Conservation (phyloP, 129 eudicot species). For the Cynara cardunculus region DNA sequence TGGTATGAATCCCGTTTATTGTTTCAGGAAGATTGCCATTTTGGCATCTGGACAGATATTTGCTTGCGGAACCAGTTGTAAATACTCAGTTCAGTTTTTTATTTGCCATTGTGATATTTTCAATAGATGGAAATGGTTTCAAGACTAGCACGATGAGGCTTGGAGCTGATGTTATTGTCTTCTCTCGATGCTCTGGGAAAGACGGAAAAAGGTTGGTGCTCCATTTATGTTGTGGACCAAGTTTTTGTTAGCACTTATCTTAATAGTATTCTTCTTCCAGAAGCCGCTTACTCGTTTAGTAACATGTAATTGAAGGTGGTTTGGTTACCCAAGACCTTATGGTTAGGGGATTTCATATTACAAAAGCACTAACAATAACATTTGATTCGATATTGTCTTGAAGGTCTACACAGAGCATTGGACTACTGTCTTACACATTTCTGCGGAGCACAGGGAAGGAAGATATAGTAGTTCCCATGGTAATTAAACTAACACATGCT, state of each 20-base stretch:
- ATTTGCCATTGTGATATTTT: slow-evolving; percentile 18
- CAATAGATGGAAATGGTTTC: slow-evolving; percentile 93
- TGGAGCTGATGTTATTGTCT: slow-evolving; percentile 98
- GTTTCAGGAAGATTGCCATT: background rate
- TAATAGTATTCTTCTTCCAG: background rate
- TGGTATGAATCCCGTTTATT: background rate
- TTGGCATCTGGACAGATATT: background rate
- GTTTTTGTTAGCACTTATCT: background rate
- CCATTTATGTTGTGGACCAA: background rate
- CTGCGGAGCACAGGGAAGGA: slow-evolving; percentile 80
- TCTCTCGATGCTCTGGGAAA: slow-evolving; percentile 65
- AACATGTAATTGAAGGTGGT: no score
- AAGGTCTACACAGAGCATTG: slow-evolving; percentile 92
- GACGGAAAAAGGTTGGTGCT: slow-evolving; percentile 59
- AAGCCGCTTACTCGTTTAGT: background rate
- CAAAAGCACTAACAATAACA: slow-evolving; percentile 12
- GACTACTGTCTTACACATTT: slow-evolving; percentile 85
- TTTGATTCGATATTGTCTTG: slow-evolving; percentile 5
- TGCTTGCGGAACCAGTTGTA: background rate
- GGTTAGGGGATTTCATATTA: background rate
- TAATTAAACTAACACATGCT: slow-evolving; percentile 31
- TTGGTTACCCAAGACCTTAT: background rate
- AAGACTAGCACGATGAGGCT: slow-evolving; percentile 99
- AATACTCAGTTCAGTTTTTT: background rate
- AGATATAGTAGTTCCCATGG: slow-evolving; percentile 97